phyloP scores from a whole-genome alignment of 331 rosid species.

The Saraca asoca region DNA sequence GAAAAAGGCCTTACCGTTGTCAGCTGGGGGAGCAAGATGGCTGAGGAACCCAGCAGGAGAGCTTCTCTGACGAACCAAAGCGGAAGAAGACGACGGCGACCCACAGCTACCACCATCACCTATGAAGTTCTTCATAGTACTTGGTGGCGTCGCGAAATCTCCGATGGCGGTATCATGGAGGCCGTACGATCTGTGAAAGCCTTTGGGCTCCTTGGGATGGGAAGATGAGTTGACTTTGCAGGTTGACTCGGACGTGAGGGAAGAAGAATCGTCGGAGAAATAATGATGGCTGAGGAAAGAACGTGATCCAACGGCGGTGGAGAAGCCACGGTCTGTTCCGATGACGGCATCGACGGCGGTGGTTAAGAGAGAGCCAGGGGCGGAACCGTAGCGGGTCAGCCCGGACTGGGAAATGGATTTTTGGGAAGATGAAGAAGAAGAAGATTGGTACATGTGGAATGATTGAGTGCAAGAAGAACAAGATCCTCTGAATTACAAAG shows the following conservation, averaged over 20 bases:
- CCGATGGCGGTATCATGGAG: conserved; percentile 39
- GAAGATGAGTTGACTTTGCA: conserved; percentile 19
- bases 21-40: conserved; percentile 44
- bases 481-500: too few relatives aligned
- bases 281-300: conserved; percentile 32
- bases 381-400: conserved; percentile 61
- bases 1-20: conserved; percentile 34
- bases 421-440: conserved; percentile 52
- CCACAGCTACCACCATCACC: conserved; percentile 26
- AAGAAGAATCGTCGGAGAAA: conserved; percentile 55
- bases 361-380: conserved; percentile 65
- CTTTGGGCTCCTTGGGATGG: conserved; percentile 11
- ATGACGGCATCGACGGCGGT: conserved; percentile 67
- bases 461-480: too few relatives aligned
- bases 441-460: conserved; percentile 49
- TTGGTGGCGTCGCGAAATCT: conserved; percentile 21
- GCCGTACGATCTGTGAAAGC: conserved; percentile 50
- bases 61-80: conserved; percentile 86
- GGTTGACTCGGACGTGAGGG: conserved; percentile 17
- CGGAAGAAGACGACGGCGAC: conserved; percentile 42
- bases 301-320: conserved; percentile 39
- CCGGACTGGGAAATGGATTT: conserved; percentile 44
- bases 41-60: conserved; percentile 86
- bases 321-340: conserved; percentile 26
- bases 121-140: conserved; percentile 12